Conservation (phyloP, 768 basidiomycete genomes). For the Suillus brevipes region DNA sequence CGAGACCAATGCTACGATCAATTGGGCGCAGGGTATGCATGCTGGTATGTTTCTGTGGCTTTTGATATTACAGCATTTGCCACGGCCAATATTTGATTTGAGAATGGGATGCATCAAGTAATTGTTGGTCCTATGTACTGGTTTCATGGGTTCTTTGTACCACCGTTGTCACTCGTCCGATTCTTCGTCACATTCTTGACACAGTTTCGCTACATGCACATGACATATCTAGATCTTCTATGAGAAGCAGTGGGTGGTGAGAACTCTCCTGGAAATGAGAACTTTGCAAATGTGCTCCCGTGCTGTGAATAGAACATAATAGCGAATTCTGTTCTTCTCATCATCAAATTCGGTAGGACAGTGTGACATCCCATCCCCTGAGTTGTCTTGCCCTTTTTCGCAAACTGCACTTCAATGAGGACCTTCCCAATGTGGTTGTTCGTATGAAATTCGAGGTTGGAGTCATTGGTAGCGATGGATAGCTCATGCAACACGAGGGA, state of each 20-base stretch:
- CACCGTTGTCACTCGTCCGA: background rate
- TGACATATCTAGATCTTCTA: background rate
- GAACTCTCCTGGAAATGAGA: background rate
- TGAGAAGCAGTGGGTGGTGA: background rate
- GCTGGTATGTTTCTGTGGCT: too few species aligned
- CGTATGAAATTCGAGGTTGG: background rate
- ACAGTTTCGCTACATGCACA: background rate
- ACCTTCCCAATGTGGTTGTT: background rate
- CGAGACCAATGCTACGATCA: background rate
- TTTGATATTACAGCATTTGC: background rate
- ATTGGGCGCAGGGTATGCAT: background rate
- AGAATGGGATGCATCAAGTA: background rate
- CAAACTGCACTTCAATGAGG: background rate
- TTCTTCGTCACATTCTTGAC: background rate
- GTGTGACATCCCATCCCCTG: background rate
- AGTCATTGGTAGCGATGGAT: background rate
- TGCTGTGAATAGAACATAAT: background rate
- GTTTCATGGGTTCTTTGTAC: background rate
- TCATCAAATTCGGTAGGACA: background rate
- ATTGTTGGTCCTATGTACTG: background rate
- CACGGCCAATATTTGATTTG: background rate
- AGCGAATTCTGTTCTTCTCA: background rate
- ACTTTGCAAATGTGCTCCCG: background rate
- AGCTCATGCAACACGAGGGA: background rate
- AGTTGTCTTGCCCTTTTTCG: background rate